Evolutionary conservation across 2,329 filamentous ascomycete species (phyloP), one percentile per base, ranked within the genome.

Genomic region (Juglanconis sp.): DNA sequence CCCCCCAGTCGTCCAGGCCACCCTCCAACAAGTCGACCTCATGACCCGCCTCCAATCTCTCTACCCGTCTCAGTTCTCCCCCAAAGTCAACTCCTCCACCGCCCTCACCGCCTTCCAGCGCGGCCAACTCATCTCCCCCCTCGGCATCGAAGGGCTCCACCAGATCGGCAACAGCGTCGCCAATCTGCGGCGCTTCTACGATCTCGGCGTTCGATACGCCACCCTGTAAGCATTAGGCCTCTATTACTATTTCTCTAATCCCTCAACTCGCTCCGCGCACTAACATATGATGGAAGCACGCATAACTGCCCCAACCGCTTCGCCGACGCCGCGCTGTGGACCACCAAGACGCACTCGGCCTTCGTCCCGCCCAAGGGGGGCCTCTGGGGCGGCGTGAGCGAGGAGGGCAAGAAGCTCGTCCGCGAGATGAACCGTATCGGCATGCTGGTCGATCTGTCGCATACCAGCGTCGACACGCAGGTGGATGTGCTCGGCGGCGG

Each of bases 241-340:
- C 17, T 24, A 2, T 24, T 24, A 24, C 17, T 24, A 24, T 24
- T 24, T 24, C 17, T 24, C 17, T 24, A 24, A 2, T 24, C 17
- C 17, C 2, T 24, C 17, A 24, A 24, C 17, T 24, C 17, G 17
- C 2, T 24, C 17, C 17, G 17, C 17, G 17, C 17, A 24, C 17
- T 24, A 24, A 24, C 17, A 24, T 24, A 24, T 24, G 17, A 24
- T 24, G 17, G 17, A 24, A 24, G 17, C 15, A 96, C 91, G 2
- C 94, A 96, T 79, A 96, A 96, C 73, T 97, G 93, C 75, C 91
- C 96, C 73, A 98, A 96, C 75, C 83, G 80, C 53, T 97, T 90
- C 72, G 92, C 92, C 53, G 94, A 97, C 71, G 90, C 92, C 4
- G 93, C 93, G 3, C 74, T 95, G 5, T 78, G 80, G 66, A 79